A percentile compares a stretch with the other conserved stretches of the same genome.
These are phyloP conservation scores for Tuber magnatum DNA, from an alignment of 495 filamentous ascomycete species.

Conservation along the genomic window DNA sequence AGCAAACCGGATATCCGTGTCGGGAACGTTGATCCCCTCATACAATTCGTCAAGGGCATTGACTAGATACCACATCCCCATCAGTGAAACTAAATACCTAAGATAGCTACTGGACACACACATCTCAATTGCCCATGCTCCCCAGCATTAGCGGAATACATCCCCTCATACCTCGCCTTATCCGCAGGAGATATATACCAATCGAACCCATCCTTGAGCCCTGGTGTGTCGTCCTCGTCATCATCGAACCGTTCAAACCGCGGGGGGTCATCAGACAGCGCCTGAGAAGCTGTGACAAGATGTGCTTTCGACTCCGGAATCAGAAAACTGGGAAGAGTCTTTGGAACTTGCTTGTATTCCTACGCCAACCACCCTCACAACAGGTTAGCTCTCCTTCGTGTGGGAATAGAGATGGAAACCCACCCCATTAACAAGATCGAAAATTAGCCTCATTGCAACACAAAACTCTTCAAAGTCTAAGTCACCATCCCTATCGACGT, in stretches of 20 bases:
- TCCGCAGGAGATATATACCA: slow-evolving; percentile 97
- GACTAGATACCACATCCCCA: slow-evolving; percentile 48
- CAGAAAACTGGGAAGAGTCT: slow-evolving; percentile 82
- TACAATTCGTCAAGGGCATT: slow-evolving; percentile 75
- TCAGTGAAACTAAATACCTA: background rate
- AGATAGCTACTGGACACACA: slow-evolving; percentile 36
- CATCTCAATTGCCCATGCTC: slow-evolving; percentile 77
- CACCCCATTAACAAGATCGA: slow-evolving; percentile 92
- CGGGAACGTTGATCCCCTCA: slow-evolving; percentile 84
- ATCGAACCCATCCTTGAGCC: slow-evolving; percentile 92
- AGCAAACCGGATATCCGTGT: slow-evolving; percentile 84
- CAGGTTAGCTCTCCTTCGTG: slow-evolving; percentile 21
- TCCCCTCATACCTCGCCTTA: slow-evolving; percentile 87
- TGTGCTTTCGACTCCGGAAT: slow-evolving; percentile 95
- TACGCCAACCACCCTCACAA: slow-evolving; percentile 39
- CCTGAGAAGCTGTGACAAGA: slow-evolving; percentile 80
- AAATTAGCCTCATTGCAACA: slow-evolving; percentile 95
- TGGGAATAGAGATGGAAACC: slow-evolving; percentile 38
- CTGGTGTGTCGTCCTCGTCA: slow-evolving; percentile 64
- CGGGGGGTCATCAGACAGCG: slow-evolving; percentile 64
- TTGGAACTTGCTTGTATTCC: slow-evolving; percentile 82
- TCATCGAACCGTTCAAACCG: slow-evolving; percentile 72
- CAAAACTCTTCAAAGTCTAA: slow-evolving; percentile 99
- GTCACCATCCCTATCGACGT: slow-evolving; percentile 93
- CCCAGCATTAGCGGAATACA: slow-evolving; percentile 83